phyloP scores from a whole-genome alignment of 1,284 basidiomycete species.

The Cutaneotrichosporon mucoides region DNA sequence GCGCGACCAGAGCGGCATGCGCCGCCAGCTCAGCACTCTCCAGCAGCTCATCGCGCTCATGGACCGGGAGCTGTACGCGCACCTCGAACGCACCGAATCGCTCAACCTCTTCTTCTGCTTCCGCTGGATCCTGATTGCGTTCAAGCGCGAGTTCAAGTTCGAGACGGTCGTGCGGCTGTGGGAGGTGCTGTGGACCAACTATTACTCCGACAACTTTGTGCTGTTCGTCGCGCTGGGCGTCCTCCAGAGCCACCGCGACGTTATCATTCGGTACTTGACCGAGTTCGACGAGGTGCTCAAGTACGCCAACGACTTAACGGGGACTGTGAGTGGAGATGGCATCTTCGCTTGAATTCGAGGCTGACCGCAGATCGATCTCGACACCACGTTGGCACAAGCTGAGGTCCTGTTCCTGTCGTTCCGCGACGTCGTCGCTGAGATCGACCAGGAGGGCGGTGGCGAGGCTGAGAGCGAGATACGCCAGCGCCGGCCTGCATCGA shows the following conservation, averaged over 20 bases:
- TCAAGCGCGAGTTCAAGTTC: conserved; percentile 94
- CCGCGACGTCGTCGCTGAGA: conserved; percentile 66
- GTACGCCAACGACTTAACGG: conserved; percentile 90
- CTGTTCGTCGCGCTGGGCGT: conserved; percentile 92
- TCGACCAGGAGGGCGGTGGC: conserved; percentile 54
- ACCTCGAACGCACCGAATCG: conserved; percentile 81
- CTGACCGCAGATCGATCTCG: conserved; percentile 65
- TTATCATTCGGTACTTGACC: conserved; percentile 86
- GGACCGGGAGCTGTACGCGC: conserved; percentile 88
- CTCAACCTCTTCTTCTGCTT: conserved; percentile 98
- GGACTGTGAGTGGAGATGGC: conserved; percentile 55
- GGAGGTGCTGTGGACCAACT: conserved; percentile 93
- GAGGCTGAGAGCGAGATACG: neutral
- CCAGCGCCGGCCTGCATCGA: neutral
- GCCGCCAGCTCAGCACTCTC: conserved; percentile 79
- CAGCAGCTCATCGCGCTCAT: conserved; percentile 87
- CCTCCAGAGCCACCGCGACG: conserved; percentile 87
- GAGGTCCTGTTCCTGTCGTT: conserved; percentile 76
- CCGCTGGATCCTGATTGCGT: conserved; percentile 71
- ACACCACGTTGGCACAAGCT: conserved; percentile 84
- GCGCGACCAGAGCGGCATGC: conserved; percentile 97
- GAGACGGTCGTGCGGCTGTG: conserved; percentile 82
- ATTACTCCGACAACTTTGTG: conserved; percentile 81
- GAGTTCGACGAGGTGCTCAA: conserved; percentile 70
- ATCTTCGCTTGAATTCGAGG: neutral